Base-by-base conservation (phyloP, 148 eudicot species). In the Gaultheria prostrata region DNA sequence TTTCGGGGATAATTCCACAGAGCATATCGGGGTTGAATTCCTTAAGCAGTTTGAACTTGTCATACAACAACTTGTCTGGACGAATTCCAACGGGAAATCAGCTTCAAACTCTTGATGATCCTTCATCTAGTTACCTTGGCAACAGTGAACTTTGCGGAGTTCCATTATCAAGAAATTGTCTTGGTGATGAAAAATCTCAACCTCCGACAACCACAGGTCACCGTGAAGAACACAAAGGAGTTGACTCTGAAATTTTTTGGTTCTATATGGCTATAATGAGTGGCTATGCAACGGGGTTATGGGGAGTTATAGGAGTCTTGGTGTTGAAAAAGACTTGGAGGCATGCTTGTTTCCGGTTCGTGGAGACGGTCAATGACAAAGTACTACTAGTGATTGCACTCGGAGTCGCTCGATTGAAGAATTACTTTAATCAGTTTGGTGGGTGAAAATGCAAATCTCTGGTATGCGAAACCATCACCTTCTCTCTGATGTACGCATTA, bases 231-330 rank as follows among this genome's bases (percentile, higher is more conserved):
- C 70, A 79, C 0, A 71, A 39, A 2, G 83, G 83, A 32, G 65
- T 33, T 33, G 79, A 78, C 6, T 4, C 6, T 39, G 43, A 39
- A 39, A 39, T 0, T 39, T 39, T 78, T 49, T 0, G 82, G 87
- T 84, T 88, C 17, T 86, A 79, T 43, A 1, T 82, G 20, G 85
- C 56, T 10, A 45, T 87, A 70, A 10, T 77, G 53, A 28, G 86
- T 3, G 90, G 90, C 20, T 81, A 81, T 2, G 87, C 84, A 3
- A 73, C 83, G 10, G 89, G 90, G 24, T 86, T 90, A 77, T 86
- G 88, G 89, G 92, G 86, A 15, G 84, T 39, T 85, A 8, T 67
- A 2, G 73, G 18, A 0, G 35, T 67, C 2, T 1, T n/a, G 28
- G 0, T 84, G 39, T 20, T 84, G 2, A 82, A 83, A 17, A 84